These are phyloP conservation scores for Penicillium sclerotiorum DNA, from an alignment of 2,329 filamentous ascomycete species.

Conservation along the genomic window DNA sequence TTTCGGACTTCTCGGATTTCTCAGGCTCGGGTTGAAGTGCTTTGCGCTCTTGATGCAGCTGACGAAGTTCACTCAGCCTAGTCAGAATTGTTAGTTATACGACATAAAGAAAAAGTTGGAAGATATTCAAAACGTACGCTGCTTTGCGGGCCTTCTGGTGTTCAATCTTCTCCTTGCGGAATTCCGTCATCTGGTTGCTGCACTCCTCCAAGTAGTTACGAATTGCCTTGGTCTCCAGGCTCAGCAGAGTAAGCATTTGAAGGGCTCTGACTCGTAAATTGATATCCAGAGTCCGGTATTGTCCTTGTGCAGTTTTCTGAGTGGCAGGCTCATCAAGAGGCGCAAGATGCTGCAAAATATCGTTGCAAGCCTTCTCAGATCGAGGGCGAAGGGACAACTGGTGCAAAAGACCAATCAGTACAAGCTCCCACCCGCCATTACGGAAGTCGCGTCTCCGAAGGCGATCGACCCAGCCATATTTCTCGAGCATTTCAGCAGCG, in stretches of 20 bases:
- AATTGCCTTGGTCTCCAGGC: constrained; percentile 81
- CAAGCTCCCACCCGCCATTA: constrained; percentile 87
- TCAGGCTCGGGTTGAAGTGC: constrained; percentile 50
- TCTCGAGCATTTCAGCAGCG: constrained; percentile 73
- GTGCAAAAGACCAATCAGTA: constrained; percentile 82
- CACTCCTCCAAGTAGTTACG: constrained; percentile 89
- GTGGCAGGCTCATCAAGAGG: constrained; percentile 76
- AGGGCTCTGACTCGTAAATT: constrained; percentile 80
- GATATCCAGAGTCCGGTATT: constrained; percentile 76
- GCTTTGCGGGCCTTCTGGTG: constrained; percentile 76
- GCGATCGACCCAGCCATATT: constrained; percentile 82
- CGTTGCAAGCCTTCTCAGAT: constrained; percentile 72
- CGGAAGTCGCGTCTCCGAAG: constrained; percentile 81
- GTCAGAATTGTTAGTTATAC: constrained; percentile 15
- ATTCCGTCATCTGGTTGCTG: constrained; percentile 89
- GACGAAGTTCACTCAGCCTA: constrained; percentile 49
- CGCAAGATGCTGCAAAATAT: constrained; percentile 77
- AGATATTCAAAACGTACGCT: constrained; percentile 50
- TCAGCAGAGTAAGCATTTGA: constrained; percentile 83
- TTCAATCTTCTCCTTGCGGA: constrained; percentile 94
- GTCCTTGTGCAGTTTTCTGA: constrained; percentile 69
- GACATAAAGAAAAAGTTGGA: constrained; percentile 5
- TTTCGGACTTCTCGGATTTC: no score
- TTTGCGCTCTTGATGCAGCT: constrained; percentile 51
- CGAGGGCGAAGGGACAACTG: constrained; percentile 78